Evolutionary conservation across 139 green algal genomes (phyloP).

Genomic region (Yamagishiella unicocca): DNA sequence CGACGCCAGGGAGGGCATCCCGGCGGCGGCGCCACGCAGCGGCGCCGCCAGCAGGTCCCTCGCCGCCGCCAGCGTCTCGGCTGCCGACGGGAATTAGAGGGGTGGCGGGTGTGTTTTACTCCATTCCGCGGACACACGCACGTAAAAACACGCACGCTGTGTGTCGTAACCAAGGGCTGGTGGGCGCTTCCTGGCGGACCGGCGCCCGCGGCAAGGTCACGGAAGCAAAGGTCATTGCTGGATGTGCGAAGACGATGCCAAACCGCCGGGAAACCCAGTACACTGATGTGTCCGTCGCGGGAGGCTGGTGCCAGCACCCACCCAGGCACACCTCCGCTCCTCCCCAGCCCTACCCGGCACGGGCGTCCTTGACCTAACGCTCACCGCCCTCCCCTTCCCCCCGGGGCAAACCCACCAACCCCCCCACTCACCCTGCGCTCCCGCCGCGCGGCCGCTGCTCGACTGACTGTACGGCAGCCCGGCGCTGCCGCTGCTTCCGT

Average conservation of each 20-base stretch:
- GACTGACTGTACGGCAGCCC: background rate
- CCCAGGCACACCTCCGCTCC: background rate
- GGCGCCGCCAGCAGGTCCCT: conserved; percentile 33
- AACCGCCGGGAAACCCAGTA: too few relatives aligned
- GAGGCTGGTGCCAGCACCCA: too few relatives aligned
- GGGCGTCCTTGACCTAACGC: background rate
- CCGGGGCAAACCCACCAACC: background rate
- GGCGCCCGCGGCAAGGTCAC: too few relatives aligned
- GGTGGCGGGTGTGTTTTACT: too few relatives aligned
- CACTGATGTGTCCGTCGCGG: too few relatives aligned
- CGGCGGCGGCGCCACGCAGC: background rate
- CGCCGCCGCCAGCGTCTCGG: conserved; percentile 33
- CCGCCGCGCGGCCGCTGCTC: background rate
- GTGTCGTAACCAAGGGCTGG: too few relatives aligned
- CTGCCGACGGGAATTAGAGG: background rate
- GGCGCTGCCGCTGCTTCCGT: background rate
- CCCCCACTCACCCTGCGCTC: background rate
- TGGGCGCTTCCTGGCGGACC: too few relatives aligned
- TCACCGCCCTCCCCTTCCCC: background rate
- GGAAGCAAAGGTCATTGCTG: too few relatives aligned
- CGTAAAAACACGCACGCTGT: too few relatives aligned
- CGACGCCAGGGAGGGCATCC: too few relatives aligned
- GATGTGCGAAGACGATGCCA: too few relatives aligned
- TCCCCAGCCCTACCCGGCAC: background rate
- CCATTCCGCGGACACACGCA: too few relatives aligned